Conservation (phyloP, 2,329 filamentous ascomycete species). For the Proliferodiscus dingleyae region DNA sequence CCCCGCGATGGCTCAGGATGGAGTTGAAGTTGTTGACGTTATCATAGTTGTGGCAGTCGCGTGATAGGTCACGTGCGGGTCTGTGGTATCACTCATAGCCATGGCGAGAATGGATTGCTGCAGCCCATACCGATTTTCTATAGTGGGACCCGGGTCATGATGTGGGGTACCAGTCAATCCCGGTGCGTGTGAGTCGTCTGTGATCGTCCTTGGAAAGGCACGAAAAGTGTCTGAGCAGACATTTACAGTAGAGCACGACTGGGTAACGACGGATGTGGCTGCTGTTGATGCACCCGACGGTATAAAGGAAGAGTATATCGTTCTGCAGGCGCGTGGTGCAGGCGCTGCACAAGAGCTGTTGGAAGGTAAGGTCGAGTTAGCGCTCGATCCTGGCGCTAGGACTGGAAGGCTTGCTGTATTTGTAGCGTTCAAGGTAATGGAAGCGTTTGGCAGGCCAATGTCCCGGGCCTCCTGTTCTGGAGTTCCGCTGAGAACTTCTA, state of each 20-base stretch:
- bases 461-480: neutral
- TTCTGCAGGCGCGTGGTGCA: neutral
- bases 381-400: neutral
- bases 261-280: neutral
- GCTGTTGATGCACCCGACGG: neutral
- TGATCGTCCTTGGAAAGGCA: neutral
- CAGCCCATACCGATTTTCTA: neutral
- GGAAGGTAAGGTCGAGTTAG: neutral
- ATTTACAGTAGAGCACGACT: neutral
- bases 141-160: neutral
- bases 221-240: neutral
- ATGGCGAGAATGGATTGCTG: neutral
- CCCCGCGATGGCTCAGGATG: too few species aligned
- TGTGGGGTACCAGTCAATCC: neutral
- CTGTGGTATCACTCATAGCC: neutral
- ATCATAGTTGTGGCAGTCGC: neutral
- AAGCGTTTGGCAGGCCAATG: neutral
- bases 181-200: neutral
- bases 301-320: neutral
- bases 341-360: neutral
- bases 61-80: neutral
- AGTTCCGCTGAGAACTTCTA: neutral
- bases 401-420: neutral
- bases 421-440: neutral
- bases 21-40: neutral